Evolutionary conservation across 768 basidiomycete genomes (phyloP), one percentile per base, ranked within the genome.

Genomic region (Lactifluus pinguis): DNA sequence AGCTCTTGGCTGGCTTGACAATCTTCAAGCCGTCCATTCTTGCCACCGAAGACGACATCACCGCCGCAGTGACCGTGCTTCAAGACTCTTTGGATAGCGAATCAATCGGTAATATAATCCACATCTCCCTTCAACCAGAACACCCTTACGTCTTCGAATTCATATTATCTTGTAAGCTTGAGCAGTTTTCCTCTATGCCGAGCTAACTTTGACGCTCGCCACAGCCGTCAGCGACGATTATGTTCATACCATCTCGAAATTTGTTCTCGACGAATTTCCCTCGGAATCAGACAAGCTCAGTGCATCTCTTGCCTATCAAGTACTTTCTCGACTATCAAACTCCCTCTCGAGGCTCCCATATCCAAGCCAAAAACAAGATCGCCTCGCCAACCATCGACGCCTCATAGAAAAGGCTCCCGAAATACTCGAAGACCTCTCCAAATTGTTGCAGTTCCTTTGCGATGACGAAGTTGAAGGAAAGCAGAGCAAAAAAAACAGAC

Each of bases 121-220:
- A 10, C 14, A 42, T 47, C 10, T 49, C 61, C 34, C 8, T 62
- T 36, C 56, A 49, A 9, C 57, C 47, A 0, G 47, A 42, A 3
- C 34, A 42, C 5, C 61, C 56, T 15, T 54, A 58, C 29, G 52
- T 39, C 10, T 54, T 62, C 6, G 61, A 62, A 32, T 62, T 62
- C 39, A 62, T 62, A 5, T 9, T 62, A 25, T 58, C 56, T 10
- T 34, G 61, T 62, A 30, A 41, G 52, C 25, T 8, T 8, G 8
- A 2, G 7, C 8, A 3, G n/a, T 42, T 44, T 25, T 13, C 15
- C 45, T 13, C 14, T 8, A 7, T 9, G 1, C 11, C 9, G 25
- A 30, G 14, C 7, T 17, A 6, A 11, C 7, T 4, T 30, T 62
- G 32, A 62, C 15, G 1, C 39, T 44, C 32, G 36, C 48, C 52